These are phyloP conservation scores for Vaccinium macrocarpon DNA, from an alignment of 148 eudicot genomes.

Conservation along the genomic window DNA sequence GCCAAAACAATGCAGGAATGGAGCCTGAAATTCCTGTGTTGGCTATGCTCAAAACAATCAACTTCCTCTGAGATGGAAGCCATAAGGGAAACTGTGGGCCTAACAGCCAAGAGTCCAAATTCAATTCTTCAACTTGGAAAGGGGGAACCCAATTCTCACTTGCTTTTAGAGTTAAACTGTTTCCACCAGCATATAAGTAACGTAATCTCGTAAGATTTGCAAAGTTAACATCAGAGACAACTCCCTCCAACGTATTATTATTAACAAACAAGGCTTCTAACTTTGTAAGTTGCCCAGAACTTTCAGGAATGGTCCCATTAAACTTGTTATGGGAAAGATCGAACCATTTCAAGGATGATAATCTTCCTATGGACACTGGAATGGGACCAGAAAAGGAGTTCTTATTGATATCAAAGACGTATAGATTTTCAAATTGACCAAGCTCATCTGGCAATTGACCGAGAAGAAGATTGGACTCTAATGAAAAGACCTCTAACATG, in stretches of 20 bases:
- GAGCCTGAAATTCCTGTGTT: constrained; percentile 10
- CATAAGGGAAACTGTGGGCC: constrained; percentile 12
- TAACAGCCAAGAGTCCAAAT: constrained; percentile 13
- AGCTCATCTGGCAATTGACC: constrained; percentile 12
- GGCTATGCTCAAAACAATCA: not conserved
- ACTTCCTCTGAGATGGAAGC: not conserved
- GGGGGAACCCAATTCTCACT: constrained; percentile 18
- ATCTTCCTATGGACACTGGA: constrained; percentile 8
- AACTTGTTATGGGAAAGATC: constrained; percentile 9
- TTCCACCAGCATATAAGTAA: not conserved
- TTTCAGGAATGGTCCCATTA: constrained; percentile 17
- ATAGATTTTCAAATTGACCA: not conserved
- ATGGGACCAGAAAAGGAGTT: constrained; percentile 14
- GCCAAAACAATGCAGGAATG: constrained; percentile 10
- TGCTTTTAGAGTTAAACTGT: constrained; percentile 15
- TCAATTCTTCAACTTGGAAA: not conserved
- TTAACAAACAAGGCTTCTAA: not conserved
- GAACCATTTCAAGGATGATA: not conserved
- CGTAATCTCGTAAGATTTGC: constrained; percentile 17
- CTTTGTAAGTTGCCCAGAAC: constrained; percentile 21
- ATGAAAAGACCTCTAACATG: not conserved
- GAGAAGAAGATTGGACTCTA: not conserved
- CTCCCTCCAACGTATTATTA: constrained; percentile 15
- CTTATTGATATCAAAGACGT: fast-evolving
- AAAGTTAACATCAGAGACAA: constrained; percentile 20